Percentiles rank a stretch among this genome's conserved stretches.
These are phyloP conservation scores for Inonotus hispidus DNA, from an alignment of 1,284 basidiomycete genomes.

Conservation along the genomic window DNA sequence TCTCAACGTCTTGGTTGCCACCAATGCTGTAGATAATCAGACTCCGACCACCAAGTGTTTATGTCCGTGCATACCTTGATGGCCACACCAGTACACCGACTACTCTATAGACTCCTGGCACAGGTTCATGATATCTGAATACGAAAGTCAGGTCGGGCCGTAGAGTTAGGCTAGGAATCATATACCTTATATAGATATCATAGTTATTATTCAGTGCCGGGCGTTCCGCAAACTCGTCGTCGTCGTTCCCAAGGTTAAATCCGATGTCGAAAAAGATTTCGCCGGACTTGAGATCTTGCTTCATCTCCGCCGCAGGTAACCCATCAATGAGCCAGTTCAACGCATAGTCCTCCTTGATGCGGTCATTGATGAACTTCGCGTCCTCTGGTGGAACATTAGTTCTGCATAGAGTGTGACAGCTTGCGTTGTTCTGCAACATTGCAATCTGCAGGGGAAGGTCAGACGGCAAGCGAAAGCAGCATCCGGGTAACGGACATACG, in stretches of 20 bases:
- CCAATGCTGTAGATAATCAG: background rate
- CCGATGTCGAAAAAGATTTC: slow-evolving; percentile 90
- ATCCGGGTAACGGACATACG: slow-evolving; percentile 38
- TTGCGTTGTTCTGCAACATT: slow-evolving; percentile 69
- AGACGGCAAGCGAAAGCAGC: slow-evolving; percentile 3
- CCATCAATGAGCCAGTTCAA: slow-evolving; percentile 96
- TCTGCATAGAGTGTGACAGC: slow-evolving; percentile 77
- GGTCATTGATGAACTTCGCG: slow-evolving; percentile 85
- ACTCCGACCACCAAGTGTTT: background rate
- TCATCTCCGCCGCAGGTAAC: slow-evolving; percentile 90
- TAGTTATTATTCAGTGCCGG: slow-evolving; percentile 92
- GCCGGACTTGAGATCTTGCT: slow-evolving; percentile 67
- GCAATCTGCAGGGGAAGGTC: slow-evolving; percentile 46
- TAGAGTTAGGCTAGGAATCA: slow-evolving; percentile 3
- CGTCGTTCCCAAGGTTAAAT: slow-evolving; percentile 74
- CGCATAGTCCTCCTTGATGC: slow-evolving; percentile 90
- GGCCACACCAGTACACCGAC: slow-evolving; percentile 94
- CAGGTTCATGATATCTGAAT: slow-evolving; percentile 76
- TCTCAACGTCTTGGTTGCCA: slow-evolving; percentile 10
- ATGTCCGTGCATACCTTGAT: slow-evolving; percentile 45
- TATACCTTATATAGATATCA: slow-evolving; percentile 72
- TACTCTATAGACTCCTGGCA: slow-evolving; percentile 65
- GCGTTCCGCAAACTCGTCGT: slow-evolving; percentile 43
- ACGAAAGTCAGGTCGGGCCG: slow-evolving; percentile 22
- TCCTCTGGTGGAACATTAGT: slow-evolving; percentile 62